Base-by-base conservation (phyloP, 2,329 filamentous ascomycete species). In the Coniochaeta sp. region DNA sequence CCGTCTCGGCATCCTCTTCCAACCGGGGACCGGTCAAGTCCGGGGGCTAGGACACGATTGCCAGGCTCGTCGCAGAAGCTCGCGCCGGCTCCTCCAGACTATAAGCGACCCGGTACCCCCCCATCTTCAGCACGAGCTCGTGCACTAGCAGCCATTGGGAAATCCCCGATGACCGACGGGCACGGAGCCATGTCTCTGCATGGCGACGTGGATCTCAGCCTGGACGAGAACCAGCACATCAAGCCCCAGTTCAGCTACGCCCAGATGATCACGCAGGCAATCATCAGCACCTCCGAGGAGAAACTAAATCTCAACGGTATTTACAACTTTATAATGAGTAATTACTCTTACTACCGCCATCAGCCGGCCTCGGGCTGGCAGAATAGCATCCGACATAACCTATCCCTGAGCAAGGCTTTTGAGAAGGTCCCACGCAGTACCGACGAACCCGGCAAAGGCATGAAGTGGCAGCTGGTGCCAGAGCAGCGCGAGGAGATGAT, bases 221-320 rank as follows among this genome's bases (percentile, higher is more conserved):
- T 85, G 30, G 91, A 97, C 58, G 81, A 85, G 27, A 89, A 91
- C 58, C 88, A 88, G 65, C 90, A 96, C 57, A 82, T 97, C 63
- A 99, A 99, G 67, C 95, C 94, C 1, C 89, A 91, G 45, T 96
- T 89, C 67, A 97, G 92, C 67, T 99, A 99, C 69, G 91, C 94
- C 3, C 90, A 95, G 65, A 83, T 99, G 75, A 99, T 99, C 57
- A 94, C 91, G 1, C 94, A 97, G 70, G 94, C 94, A 1, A 97
- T 99, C 56, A 78, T 96, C 58, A 88, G 87, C 31, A 91, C 87
- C 2, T 76, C 83, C 1, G 91, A 96, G 53, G 87, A 95, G 65
- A 95, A 95, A 67, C 78, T 96, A 51, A 96, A 94, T 3, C 71
- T 99, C 47, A 87, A 87, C 61, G 91, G 89, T 59, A 99, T 99